Evolutionary conservation across 2,329 filamentous ascomycete genomes (phyloP).

Genomic region (Diaporthe citriasiana): DNA sequence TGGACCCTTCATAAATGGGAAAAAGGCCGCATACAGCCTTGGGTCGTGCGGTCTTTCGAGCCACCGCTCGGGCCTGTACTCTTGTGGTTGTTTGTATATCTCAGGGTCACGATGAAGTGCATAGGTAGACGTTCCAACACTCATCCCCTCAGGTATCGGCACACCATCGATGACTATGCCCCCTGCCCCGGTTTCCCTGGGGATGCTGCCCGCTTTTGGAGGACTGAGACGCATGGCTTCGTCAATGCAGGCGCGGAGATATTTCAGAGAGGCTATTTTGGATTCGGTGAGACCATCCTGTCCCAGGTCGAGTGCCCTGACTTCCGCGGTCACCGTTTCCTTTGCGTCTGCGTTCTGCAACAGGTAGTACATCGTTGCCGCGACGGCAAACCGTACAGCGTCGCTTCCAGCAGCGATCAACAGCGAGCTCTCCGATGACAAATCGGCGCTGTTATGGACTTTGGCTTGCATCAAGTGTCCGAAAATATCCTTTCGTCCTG

Average conservation of each 20-base stretch:
- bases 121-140: neutral
- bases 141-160: neutral
- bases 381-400: conserved; percentile 2
- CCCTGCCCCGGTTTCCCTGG: neutral
- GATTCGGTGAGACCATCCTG: neutral
- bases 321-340: neutral
- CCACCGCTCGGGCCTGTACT: conserved; percentile 13
- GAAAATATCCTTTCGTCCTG: conserved; percentile 3
- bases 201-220: conserved; percentile 15
- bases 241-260: conserved; percentile 20
- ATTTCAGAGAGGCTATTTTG: neutral
- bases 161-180: neutral
- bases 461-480: neutral
- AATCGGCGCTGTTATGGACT: neutral
- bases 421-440: conserved; percentile 15
- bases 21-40: conserved; percentile 2
- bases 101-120: conserved; percentile 8
- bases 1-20: neutral
- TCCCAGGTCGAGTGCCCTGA: neutral
- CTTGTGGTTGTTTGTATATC: conserved; percentile 7
- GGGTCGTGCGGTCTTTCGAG: conserved; percentile 7
- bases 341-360: neutral
- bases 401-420: conserved; percentile 20
- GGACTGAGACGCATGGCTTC: conserved; percentile 7
- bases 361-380: conserved; percentile 18